These are phyloP conservation scores for Geum urbanum DNA, from an alignment of 306 rosid species.

Conservation along the genomic window DNA sequence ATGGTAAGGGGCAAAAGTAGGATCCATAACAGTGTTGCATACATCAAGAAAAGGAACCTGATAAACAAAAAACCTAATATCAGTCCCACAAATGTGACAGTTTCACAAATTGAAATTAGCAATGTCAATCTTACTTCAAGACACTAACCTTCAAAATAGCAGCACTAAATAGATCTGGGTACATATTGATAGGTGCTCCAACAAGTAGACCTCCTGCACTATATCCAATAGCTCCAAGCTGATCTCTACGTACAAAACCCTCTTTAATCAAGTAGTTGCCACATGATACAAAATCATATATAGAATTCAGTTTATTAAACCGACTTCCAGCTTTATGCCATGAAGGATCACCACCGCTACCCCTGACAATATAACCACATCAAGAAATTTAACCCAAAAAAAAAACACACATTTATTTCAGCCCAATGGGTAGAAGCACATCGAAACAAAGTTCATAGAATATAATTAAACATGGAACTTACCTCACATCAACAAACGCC, in stretches of 20 bases:
- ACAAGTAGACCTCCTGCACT: conserved; percentile 91
- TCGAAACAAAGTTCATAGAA: neutral
- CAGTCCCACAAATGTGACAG: conserved; percentile 9
- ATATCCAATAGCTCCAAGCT: conserved; percentile 64
- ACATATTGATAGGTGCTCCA: conserved; percentile 73
- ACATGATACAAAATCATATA: conserved; percentile 71
- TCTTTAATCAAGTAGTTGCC: conserved; percentile 62
- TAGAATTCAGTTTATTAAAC: conserved; percentile 62
- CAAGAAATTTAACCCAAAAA: conserved; percentile 6
- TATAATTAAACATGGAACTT: conserved; percentile 4
- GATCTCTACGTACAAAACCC: conserved; percentile 55
- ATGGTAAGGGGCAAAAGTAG: conserved; percentile 77
- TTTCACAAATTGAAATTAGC: conserved; percentile 7
- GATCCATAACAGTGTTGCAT: conserved; percentile 88
- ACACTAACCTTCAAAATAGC: conserved; percentile 66
- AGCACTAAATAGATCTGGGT: conserved; percentile 70
- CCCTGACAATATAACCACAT: conserved; percentile 46
- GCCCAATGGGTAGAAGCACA: conserved; percentile 2
- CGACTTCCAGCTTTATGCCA: conserved; percentile 85
- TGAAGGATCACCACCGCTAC: conserved; percentile 61
- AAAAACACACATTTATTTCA: neutral
- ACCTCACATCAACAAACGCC: conserved; percentile 96
- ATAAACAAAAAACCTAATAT: conserved; percentile 19
- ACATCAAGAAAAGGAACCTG: conserved; percentile 96
- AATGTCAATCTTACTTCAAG: neutral